Evolutionary conservation across 2,329 filamentous ascomycete genomes (phyloP).

Genomic region (Rhytidhysteron rufulum): DNA sequence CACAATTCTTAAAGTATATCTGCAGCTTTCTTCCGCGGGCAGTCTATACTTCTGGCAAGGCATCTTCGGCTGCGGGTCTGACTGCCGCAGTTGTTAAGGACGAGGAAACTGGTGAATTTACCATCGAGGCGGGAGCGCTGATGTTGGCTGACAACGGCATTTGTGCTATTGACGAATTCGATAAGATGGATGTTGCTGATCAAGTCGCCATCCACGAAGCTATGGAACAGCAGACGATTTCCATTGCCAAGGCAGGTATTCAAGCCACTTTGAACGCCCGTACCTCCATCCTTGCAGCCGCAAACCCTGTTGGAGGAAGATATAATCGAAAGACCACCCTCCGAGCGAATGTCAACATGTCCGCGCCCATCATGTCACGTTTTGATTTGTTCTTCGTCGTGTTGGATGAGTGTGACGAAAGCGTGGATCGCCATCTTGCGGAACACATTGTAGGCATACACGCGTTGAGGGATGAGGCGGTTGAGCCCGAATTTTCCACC

Average conservation of each 20-base stretch:
- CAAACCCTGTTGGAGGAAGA: conserved; percentile 92
- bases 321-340: conserved; percentile 96
- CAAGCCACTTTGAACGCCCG: conserved; percentile 95
- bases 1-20: conserved; percentile 96
- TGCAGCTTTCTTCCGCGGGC: conserved; percentile 95
- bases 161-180: conserved; percentile 97
- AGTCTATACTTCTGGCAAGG: conserved; percentile 96
- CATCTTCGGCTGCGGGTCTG: conserved; percentile 93
- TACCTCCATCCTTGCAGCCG: conserved; percentile 91
- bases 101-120: conserved; percentile 97
- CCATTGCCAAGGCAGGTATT: conserved; percentile 96
- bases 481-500: conserved; percentile 90
- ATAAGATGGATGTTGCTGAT: conserved; percentile 98
- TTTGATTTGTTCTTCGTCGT: conserved; percentile 99
- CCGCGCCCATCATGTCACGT: conserved; percentile 97
- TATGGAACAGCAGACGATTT: conserved; percentile 99
- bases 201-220: conserved; percentile 99
- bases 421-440: conserved; percentile 83
- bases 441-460: conserved; percentile 94
- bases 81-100: conserved; percentile 97
- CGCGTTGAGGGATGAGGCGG: conserved; percentile 84
- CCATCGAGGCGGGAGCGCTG: conserved; percentile 94
- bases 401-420: conserved; percentile 92
- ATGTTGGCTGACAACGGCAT: conserved; percentile 98
- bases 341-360: conserved; percentile 96